Percentiles rank a stretch among this genome's conserved stretches.
These are phyloP conservation scores for Tetrahymena thermophila DNA, from an alignment of 73 alveolate genomes.

Conservation along the genomic window DNA sequence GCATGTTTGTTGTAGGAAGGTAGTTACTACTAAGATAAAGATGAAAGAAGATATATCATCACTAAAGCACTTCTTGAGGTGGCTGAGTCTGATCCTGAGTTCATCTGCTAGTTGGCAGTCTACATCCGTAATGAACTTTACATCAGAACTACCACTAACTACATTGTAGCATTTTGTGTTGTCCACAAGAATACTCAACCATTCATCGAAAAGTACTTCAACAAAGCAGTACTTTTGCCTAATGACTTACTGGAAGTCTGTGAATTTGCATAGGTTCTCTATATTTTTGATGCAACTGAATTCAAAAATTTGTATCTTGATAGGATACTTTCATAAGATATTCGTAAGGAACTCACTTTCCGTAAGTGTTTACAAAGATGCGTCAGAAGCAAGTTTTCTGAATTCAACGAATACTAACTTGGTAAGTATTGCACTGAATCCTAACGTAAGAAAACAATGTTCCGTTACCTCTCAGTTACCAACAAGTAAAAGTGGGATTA, in stretches of 20 bases:
- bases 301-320: neutral
- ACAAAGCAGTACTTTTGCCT: slow-evolving; percentile 32
- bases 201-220: slow-evolving; percentile 34
- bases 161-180: slow-evolving; percentile 45
- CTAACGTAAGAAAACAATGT: slow-evolving; percentile 10
- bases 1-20: neutral
- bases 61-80: slow-evolving; percentile 1
- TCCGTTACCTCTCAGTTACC: neutral
- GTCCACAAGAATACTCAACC: slow-evolving; percentile 23
- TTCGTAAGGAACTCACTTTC: neutral
- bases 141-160: slow-evolving; percentile 46
- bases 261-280: slow-evolving; percentile 7
- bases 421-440: slow-evolving; percentile 51
- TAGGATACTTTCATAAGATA: neutral
- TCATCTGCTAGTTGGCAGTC: slow-evolving; percentile 32
- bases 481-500: neutral
- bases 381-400: slow-evolving; percentile 19
- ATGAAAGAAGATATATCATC: neutral
- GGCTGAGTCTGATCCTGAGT: slow-evolving; percentile 44
- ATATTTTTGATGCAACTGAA: neutral
- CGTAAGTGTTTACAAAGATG: slow-evolving; percentile 39
- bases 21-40: neutral
- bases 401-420: slow-evolving; percentile 28
- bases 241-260: slow-evolving; percentile 36
- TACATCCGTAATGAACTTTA: slow-evolving; percentile 46